Conservation (phyloP, 495 filamentous ascomycete species). For the Penicillium lividum region DNA sequence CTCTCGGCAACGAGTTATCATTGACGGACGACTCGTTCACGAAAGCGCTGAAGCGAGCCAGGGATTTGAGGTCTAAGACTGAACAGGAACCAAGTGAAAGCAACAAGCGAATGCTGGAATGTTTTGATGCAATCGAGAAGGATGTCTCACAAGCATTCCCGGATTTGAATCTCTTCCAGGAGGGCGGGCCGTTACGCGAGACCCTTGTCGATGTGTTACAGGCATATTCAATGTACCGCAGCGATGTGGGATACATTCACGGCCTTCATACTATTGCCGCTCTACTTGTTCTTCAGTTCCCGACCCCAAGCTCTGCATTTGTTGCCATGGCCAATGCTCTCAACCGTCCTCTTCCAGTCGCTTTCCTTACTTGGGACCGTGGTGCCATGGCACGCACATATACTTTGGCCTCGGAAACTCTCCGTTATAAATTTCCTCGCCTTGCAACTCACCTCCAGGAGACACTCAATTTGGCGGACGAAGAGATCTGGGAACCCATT, state of each 20-base stretch:
- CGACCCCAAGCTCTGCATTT: conserved; percentile 71
- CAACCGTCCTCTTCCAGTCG: conserved; percentile 83
- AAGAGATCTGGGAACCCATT: conserved; percentile 57
- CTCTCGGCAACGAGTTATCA: conserved; percentile 86
- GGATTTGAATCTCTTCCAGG: conserved; percentile 82
- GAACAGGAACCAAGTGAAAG: conserved; percentile 49
- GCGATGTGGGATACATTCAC: conserved; percentile 86
- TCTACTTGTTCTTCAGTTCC: conserved; percentile 81
- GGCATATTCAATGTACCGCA: conserved; percentile 91
- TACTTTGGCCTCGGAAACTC: conserved; percentile 66
- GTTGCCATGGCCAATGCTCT: conserved; percentile 82
- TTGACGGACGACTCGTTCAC: conserved; percentile 74
- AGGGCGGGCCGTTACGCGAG: conserved; percentile 71
- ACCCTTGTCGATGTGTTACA: conserved; percentile 77
- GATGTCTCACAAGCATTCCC: conserved; percentile 75
- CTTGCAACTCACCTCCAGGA: conserved; percentile 68
- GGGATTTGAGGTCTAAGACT: conserved; percentile 57
- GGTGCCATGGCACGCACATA: conserved; percentile 72
- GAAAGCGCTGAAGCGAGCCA: conserved; percentile 75
- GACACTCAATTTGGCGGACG: conserved; percentile 44
- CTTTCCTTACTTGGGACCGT: conserved; percentile 79
- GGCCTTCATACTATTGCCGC: conserved; percentile 87
- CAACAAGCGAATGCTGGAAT: conserved; percentile 51
- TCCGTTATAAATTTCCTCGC: conserved; percentile 69
- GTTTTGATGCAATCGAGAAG: conserved; percentile 67